Percentiles rank a stretch among this genome's conserved stretches.
Conservation (phyloP, 495 filamentous ascomycete genomes). For the Amphirosellinia nigrospora region DNA sequence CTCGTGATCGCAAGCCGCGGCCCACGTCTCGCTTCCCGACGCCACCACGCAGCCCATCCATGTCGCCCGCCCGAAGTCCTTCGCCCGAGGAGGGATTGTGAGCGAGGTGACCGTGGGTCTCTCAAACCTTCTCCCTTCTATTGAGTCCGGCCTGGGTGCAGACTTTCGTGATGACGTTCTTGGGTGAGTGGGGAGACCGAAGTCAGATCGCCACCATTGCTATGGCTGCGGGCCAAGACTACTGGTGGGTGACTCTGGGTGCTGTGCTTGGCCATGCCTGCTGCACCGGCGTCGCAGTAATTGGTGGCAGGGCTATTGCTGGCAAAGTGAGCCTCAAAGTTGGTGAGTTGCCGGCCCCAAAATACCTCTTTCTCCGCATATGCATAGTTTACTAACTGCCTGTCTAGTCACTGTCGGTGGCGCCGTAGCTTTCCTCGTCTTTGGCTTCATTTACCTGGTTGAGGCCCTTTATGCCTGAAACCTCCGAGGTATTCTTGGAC, state of each 20-base stretch:
- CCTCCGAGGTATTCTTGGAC: neutral
- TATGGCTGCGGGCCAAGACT: conserved; percentile 98
- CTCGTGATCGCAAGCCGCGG: conserved; percentile 59
- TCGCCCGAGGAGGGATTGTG: conserved; percentile 48
- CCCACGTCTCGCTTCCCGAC: conserved; percentile 66
- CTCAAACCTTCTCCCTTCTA: conserved; percentile 86
- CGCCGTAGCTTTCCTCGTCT: conserved; percentile 87
- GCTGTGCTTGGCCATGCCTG: conserved; percentile 85
- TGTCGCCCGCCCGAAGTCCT: conserved; percentile 58
- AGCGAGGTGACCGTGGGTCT: conserved; percentile 63
- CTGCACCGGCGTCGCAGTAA: conserved; percentile 91
- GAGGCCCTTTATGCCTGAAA: conserved; percentile 73
- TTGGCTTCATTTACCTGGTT: conserved; percentile 87
- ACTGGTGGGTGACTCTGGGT: conserved; percentile 97
- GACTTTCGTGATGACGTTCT: conserved; percentile 98
- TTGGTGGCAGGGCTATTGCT: conserved; percentile 90
- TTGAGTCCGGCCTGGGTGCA: conserved; percentile 98
- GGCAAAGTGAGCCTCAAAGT: conserved; percentile 94
- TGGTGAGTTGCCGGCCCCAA: conserved; percentile 68
- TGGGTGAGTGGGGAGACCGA: conserved; percentile 97
- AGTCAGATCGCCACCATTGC: conserved; percentile 98
- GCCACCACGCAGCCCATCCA: conserved; percentile 64
- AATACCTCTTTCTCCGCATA: neutral
- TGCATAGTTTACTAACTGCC: conserved; percentile 10
- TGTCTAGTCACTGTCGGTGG: conserved; percentile 87